Base-by-base conservation (phyloP, 495 filamentous ascomycete genomes). In the Clavariopsis aquatica region DNA sequence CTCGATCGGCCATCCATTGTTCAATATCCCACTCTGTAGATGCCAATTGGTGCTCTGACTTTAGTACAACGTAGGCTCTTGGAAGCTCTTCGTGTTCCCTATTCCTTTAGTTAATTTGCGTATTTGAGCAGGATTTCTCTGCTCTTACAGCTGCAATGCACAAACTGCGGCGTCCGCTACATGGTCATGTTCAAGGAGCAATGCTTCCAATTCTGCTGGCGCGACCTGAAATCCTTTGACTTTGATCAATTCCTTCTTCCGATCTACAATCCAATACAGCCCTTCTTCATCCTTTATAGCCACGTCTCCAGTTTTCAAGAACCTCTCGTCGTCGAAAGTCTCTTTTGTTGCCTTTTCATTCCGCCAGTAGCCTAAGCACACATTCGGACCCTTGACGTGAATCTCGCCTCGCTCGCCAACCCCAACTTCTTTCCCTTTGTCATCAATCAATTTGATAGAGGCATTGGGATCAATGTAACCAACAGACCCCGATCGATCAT, bases 161-260 rank as follows among this genome's bases (percentile, higher is more conserved):
- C 75, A 71, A 13, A 81, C 79, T 13, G 76, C 80, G 8, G 75
- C 80, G 71, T 82, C 80, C 15, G 72, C 75, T 34, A 82, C 67
- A 3, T 66, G 69, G 20, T 75, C 73, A 65, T 78, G 69, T 56
- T 73, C 71, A 17, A 80, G 66, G 10, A 81, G 71, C n/a, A 79
- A 57, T 0, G 75, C 78, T 62, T 82, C 80, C 1, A 83, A 66
- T 67, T 83, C 80, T 2, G 80, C 79, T 6, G 80, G 80, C 20
- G 77, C 71, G 15, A 82, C 78, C 64, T 81, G 78, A 41, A 78
- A 72, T 10, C 77, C 79, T 47, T 78, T 80, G 4, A 80, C 78
- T 62, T 77, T 78, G 36, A 74, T 78, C 12, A 78, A 59, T 62
- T 78, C 76, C 66, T 78, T 78, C 64, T 74, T 77, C 7, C 76